Conservation (phyloP, 1,139 yeast genomes). For the Magnusiomyces ingens region DNA sequence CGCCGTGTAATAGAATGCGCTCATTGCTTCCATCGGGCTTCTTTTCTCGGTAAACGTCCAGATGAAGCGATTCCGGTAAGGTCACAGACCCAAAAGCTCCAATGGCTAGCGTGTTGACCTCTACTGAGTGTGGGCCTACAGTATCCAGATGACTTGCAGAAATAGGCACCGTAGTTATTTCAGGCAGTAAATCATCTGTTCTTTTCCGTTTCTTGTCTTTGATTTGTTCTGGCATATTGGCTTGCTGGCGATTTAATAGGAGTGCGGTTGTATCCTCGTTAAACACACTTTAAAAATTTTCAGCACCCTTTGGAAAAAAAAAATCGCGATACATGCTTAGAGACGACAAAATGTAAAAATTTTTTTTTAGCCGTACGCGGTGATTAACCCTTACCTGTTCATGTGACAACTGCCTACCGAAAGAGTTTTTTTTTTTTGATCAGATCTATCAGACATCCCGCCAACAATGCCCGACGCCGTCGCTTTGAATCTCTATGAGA, state of each 20-base stretch:
- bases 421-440: no score
- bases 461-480: background rate
- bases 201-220: slow-evolving; percentile 8
- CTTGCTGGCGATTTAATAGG: no score
- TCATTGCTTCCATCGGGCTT: slow-evolving; percentile 35
- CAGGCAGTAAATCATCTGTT: background rate
- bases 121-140: slow-evolving; percentile 8
- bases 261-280: no score
- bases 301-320: no score
- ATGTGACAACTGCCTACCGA: no score
- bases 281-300: no score
- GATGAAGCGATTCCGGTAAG: slow-evolving; percentile 51
- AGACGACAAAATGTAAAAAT: no score
- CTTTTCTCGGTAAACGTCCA: slow-evolving; percentile 51
- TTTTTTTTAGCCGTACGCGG: no score
- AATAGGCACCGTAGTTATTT: background rate
- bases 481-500: slow-evolving; percentile 39
- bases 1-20: slow-evolving; percentile 63
- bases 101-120: slow-evolving; percentile 23
- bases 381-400: no score
- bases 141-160: slow-evolving; percentile 6
- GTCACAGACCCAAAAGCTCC: slow-evolving; percentile 68
- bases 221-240: slow-evolving; percentile 2
- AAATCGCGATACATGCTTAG: no score
- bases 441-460: no score